These are phyloP conservation scores for Metschnikowia kofuensis DNA, from an alignment of 805 yeast genomes.

Conservation along the genomic window DNA sequence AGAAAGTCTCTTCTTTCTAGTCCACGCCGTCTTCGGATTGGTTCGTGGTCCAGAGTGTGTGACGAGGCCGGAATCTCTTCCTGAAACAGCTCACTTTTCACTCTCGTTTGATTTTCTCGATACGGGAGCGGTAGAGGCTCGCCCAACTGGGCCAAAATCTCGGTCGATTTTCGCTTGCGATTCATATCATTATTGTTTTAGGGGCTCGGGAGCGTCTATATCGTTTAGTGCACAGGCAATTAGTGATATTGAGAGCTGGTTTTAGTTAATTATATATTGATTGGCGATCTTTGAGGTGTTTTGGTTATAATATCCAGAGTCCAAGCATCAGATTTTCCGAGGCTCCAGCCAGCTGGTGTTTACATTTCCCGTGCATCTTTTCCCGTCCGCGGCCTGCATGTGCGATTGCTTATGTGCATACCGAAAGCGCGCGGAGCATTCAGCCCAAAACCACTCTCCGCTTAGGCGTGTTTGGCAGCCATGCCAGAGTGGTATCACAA, in stretches of 20 bases:
- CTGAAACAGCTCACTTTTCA: constrained; percentile 4
- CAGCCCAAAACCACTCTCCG: not conserved
- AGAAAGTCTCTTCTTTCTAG: constrained; percentile 1
- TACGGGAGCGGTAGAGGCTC: constrained; percentile 39
- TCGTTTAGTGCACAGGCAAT: too few species aligned
- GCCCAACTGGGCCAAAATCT: constrained; percentile 24
- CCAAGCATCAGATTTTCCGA: not conserved
- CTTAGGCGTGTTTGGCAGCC: not conserved
- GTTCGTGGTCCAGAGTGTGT: not conserved
- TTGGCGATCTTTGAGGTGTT: too few species aligned
- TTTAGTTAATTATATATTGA: not conserved
- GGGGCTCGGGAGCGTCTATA: not conserved
- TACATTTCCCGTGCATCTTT: constrained; percentile 3
- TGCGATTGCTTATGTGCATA: not conserved
- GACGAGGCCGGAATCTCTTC: not conserved
- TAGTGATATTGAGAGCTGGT: too few species aligned
- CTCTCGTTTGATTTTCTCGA: constrained; percentile 13
- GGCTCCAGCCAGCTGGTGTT: constrained; percentile 4
- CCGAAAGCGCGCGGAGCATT: not conserved
- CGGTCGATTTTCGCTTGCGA: constrained; percentile 15
- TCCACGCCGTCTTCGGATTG: constrained; percentile 6
- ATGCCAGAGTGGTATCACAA: too few species aligned
- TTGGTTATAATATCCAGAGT: not conserved
- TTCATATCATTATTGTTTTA: constrained; percentile 14
- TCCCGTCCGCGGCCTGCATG: not conserved